A percentile compares a stretch with the other conserved stretches of the same genome.
phyloP scores from a whole-genome alignment of 2,329 filamentous ascomycete species.

The Nannizzia gypsea region DNA sequence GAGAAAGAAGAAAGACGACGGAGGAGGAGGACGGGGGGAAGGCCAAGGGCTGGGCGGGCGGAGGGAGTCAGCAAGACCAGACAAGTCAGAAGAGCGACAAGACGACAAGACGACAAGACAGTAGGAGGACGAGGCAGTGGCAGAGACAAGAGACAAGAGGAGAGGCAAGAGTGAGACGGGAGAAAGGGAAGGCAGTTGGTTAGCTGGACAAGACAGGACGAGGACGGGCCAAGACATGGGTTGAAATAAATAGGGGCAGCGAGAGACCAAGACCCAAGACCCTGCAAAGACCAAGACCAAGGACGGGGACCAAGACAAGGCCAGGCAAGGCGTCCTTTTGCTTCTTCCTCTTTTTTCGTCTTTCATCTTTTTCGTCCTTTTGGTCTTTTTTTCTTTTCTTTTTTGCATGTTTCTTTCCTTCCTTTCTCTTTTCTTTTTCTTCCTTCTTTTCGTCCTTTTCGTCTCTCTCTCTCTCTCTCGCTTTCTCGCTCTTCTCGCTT shows the following conservation, averaged over 20 bases:
- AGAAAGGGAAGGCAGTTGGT: background rate
- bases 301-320: no score
- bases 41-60: background rate
- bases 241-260: background rate
- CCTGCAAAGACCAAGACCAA: no score
- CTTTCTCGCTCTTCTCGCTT: no score
- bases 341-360: background rate
- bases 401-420: background rate
- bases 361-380: background rate
- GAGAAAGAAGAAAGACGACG: background rate
- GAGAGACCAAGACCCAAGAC: no score
- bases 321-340: background rate
- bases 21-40: background rate
- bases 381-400: background rate
- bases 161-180: constrained; percentile 14
- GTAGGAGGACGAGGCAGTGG: background rate
- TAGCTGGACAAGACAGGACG: background rate
- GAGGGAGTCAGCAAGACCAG: background rate
- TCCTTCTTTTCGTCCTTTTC: background rate
- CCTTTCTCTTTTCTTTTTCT: background rate
- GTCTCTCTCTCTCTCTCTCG: background rate
- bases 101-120: constrained; percentile 1
- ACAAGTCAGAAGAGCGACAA: background rate
- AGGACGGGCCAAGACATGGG: constrained; percentile 11
- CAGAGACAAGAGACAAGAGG: no score